Percentiles rank a stretch among this genome's conserved stretches.
These are phyloP conservation scores for Gossypium gossypioides DNA, from an alignment of 441 rosid species.

Conservation along the genomic window DNA sequence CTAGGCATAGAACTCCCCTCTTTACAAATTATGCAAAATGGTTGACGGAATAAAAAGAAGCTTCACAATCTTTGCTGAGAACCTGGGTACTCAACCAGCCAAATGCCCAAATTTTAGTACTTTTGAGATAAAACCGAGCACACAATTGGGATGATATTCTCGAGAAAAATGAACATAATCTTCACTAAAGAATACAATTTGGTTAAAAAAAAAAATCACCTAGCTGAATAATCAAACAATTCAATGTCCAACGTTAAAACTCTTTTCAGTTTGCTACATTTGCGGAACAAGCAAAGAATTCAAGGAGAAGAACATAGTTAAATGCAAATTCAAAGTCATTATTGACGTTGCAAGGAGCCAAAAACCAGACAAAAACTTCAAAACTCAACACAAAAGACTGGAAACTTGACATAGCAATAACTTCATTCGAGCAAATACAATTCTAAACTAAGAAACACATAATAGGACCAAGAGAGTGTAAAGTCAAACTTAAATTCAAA, in stretches of 20 bases:
- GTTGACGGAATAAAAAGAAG: slow-evolving; percentile 2
- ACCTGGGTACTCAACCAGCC: slow-evolving; percentile 7
- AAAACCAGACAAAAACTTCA: neutral
- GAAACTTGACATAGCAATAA: neutral
- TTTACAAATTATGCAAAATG: slow-evolving; percentile 1
- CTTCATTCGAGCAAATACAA: neutral
- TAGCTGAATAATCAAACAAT: neutral
- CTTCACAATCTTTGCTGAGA: slow-evolving; percentile 8
- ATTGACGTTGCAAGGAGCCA: neutral
- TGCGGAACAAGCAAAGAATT: neutral
- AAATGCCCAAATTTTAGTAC: neutral
- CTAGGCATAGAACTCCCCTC: slow-evolving; percentile 2
- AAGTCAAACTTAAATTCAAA: slow-evolving; percentile 16
- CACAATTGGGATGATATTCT: neutral
- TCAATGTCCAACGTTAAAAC: neutral
- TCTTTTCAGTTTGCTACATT: slow-evolving; percentile 2
- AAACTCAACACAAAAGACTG: neutral
- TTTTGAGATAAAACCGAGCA: neutral
- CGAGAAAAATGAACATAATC: neutral
- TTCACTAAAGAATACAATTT: neutral
- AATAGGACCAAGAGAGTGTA: slow-evolving; percentile 8
- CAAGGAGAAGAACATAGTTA: neutral
- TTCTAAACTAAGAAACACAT: neutral
- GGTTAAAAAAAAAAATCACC: neutral
- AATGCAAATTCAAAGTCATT: neutral